A percentile compares a stretch with the other conserved stretches of the same genome.
These are phyloP conservation scores for Thelephora terrestris DNA, from an alignment of 1,284 basidiomycete genomes.

Conservation along the genomic window DNA sequence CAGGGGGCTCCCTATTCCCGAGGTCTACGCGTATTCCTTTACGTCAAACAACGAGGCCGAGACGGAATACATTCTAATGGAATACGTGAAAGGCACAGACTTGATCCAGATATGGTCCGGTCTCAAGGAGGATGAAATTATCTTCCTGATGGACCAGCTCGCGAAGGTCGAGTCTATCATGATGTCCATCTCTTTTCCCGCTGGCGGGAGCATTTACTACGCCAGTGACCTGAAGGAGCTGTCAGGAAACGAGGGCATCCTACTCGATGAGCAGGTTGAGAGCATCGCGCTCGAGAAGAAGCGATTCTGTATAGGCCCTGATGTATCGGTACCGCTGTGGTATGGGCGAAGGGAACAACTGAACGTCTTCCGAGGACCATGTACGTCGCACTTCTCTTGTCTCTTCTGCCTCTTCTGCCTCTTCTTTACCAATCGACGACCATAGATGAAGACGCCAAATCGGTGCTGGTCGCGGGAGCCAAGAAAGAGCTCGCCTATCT, in stretches of 20 bases:
- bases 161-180: slow-evolving; percentile 16
- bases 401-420: too few relatives aligned
- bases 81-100: slow-evolving; percentile 14
- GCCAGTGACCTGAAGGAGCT: slow-evolving; percentile 7
- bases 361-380: too few relatives aligned
- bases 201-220: slow-evolving; percentile 22
- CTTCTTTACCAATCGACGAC: too few relatives aligned
- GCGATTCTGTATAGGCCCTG: slow-evolving; percentile 17
- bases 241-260: slow-evolving; percentile 4
- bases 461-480: too few relatives aligned
- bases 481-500: too few relatives aligned
- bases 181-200: slow-evolving; percentile 19
- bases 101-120: slow-evolving; percentile 15
- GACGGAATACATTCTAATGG: slow-evolving; percentile 20
- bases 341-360: too few relatives aligned
- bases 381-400: too few relatives aligned
- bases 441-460: too few relatives aligned
- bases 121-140: slow-evolving; percentile 13
- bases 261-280: slow-evolving; percentile 1
- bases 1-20: slow-evolving; percentile 2
- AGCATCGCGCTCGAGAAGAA: slow-evolving; percentile 12
- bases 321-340: too few relatives aligned
- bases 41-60: slow-evolving; percentile 15
- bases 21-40: slow-evolving; percentile 4
- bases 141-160: slow-evolving; percentile 17